phyloP scores from a whole-genome alignment of 2,329 filamentous ascomycete species.

The Albifimbria verrucaria region DNA sequence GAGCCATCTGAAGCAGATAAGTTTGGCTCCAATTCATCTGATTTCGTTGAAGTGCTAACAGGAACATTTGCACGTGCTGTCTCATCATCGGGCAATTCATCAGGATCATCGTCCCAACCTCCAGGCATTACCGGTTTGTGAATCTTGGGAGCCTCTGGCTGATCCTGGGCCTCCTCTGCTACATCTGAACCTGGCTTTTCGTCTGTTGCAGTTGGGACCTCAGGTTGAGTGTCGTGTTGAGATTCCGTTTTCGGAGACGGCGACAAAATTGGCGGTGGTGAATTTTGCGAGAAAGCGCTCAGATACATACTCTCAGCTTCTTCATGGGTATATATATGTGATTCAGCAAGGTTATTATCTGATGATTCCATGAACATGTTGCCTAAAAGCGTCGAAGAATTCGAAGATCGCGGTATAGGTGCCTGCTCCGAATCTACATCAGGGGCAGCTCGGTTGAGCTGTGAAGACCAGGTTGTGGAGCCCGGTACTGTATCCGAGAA shows the following conservation, averaged over 20 bases:
- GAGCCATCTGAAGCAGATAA: constrained; percentile 6
- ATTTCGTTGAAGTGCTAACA: background rate
- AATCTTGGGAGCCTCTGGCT: too few relatives aligned
- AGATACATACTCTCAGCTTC: constrained; percentile 87
- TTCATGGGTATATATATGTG: constrained; percentile 72
- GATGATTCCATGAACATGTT: constrained; percentile 12
- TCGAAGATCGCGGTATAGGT: background rate
- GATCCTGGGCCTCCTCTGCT: too few relatives aligned
- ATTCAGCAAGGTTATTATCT: constrained; percentile 55
- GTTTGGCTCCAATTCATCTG: background rate
- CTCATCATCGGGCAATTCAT: constrained; percentile 12
- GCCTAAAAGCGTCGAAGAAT: constrained; percentile 1
- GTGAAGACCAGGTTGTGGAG: background rate
- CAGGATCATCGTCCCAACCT: constrained; percentile 43
- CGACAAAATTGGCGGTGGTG: constrained; percentile 8
- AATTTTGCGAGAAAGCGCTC: constrained; percentile 61
- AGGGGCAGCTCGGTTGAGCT: background rate
- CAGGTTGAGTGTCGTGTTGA: background rate
- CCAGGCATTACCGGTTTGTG: constrained; percentile 43
- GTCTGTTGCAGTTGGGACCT: background rate
- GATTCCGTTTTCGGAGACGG: background rate
- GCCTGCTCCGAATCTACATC: background rate
- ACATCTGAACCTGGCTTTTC: too few relatives aligned
- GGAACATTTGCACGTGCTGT: constrained; percentile 2
- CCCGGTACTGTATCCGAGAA: background rate